Evolutionary conservation across 305 asterid species (phyloP), one percentile per base, ranked within the genome.

Genomic region (Galium porrigens): DNA sequence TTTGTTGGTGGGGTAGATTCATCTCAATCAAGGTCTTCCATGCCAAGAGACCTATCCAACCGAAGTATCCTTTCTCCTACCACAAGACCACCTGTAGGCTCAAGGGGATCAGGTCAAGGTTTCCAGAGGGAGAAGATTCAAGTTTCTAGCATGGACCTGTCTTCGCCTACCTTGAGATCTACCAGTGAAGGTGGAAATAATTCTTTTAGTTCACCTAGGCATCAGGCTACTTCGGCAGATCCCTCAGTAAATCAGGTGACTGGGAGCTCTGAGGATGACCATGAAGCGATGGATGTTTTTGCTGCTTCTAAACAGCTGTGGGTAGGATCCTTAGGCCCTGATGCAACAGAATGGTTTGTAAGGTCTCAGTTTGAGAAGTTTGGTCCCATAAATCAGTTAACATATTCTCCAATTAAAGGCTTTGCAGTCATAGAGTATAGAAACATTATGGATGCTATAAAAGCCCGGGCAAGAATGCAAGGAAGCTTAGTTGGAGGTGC

Each of bases 231-330:
- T 41, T 70, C 76, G 33, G 76, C 80, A 74, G 80, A 75, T 67
- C 73, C 86, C 65, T 70, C 91, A 68, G 65, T 73, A 63, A 79
- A 77, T 78, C 85, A 83, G 61, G 74, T 74, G 53, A 53, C 66
- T 68, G 77, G 88, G 77, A 82, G 70, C 74, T 73, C 81, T 65
- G 97, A 90, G 76, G 97, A 94, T 59, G 89, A 90, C 76, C 95
- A 84, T 63, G 84, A 83, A 67, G 81, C 95, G 17, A 77, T 88
- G 90, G 97, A 83, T 75, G 77, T 90, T 68, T 87, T 75, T 83
- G 85, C 85, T 34, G 97, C 96, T 75, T 90, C 97, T 66, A 86
- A 76, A 64, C 86, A 86, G 72, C 90, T 90, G 56, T 85, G 89
- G 95, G 69, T 90, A 80, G 94, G 87, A 39, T 83, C 94, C 37